Percentiles rank a stretch among this genome's conserved stretches.
These are phyloP conservation scores for Quercus cerris DNA, from an alignment of 306 rosid species.

Conservation along the genomic window DNA sequence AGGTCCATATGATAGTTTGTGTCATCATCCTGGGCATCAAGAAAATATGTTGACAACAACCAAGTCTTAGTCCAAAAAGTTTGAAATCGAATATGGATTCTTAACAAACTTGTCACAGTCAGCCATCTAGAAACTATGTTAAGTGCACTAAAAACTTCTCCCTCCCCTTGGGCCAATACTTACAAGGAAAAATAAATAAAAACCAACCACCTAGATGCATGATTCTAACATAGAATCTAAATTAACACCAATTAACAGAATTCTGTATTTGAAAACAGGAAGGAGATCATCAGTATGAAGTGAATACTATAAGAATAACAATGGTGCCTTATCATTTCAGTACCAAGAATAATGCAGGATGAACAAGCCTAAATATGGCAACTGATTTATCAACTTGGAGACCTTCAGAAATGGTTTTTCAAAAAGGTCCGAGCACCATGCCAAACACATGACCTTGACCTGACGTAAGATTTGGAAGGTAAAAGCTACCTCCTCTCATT, in stretches of 20 bases:
- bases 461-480: background rate
- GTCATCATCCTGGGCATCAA: constrained; percentile 32
- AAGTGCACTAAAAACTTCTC: background rate
- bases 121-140: background rate
- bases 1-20: constrained; percentile 36
- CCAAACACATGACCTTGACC: background rate
- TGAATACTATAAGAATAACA: background rate
- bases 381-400: background rate
- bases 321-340: background rate
- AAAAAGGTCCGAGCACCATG: background rate
- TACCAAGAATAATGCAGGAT: background rate
- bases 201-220: background rate
- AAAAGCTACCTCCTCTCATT: no score
- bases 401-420: background rate
- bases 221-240: background rate
- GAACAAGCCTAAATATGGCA: background rate
- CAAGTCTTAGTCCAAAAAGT: no score
- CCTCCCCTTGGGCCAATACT: no score
- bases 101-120: no score
- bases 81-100: no score
- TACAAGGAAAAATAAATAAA: no score
- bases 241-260: background rate
- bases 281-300: background rate
- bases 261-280: background rate
- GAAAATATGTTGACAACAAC: background rate